These are phyloP conservation scores for Dryas octopetala DNA, from an alignment of 306 rosid species.

Conservation along the genomic window DNA sequence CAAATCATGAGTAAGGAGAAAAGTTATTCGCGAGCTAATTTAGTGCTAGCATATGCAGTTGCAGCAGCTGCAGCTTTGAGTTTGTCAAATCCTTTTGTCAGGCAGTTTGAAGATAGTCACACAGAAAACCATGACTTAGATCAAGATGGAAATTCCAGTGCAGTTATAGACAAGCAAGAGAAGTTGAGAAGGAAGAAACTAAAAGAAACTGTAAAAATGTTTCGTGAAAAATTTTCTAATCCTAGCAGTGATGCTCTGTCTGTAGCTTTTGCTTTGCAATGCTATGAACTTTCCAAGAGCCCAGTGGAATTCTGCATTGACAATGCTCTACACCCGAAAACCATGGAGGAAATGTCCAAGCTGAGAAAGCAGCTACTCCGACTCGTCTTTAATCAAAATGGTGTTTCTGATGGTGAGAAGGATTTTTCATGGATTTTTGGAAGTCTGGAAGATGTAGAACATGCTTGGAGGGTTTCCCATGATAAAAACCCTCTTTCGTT, in stretches of 20 bases:
- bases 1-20: conserved; percentile 49
- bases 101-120: conserved; percentile 62
- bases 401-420: conserved; percentile 42
- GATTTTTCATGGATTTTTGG: conserved; percentile 72
- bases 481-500: conserved; percentile 59
- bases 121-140: conserved; percentile 37
- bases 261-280: conserved; percentile 71
- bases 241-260: conserved; percentile 77
- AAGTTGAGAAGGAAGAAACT: conserved; percentile 61
- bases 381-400: conserved; percentile 57
- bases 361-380: conserved; percentile 73
- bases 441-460: conserved; percentile 57
- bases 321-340: conserved; percentile 70
- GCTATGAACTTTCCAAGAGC: conserved; percentile 62
- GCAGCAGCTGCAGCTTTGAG: conserved; percentile 92
- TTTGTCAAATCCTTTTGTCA: conserved; percentile 71
- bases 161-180: conserved; percentile 45
- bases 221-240: conserved; percentile 63
- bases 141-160: conserved; percentile 31
- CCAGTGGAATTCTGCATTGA: conserved; percentile 59
- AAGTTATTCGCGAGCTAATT: conserved; percentile 45
- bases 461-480: conserved; percentile 55
- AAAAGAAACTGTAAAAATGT: conserved; percentile 57
- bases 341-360: conserved; percentile 96
- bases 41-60: conserved; percentile 72